Base-by-base conservation (phyloP, 78 protist genomes). In the Dictyostelium discoideum region DNA sequence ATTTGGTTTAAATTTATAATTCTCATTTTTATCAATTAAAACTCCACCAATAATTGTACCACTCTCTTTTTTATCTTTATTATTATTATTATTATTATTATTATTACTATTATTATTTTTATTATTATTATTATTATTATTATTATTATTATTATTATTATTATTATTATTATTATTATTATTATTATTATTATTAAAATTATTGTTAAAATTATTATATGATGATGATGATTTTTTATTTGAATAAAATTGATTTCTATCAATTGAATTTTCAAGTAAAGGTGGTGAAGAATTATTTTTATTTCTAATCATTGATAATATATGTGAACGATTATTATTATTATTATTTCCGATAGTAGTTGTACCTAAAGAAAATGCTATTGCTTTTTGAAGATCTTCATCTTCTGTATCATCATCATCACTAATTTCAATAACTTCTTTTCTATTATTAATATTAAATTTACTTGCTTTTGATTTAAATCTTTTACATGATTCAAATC, bases 391-490 rank as follows among this genome's bases (percentile, higher is more conserved):
- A 44, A 80, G 65, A 7, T 82, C 48, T 82, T 50, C 67, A 82
- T 82, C 86, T 29, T 77, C 83, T 40, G 83, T 29, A 40, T 74
- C 81, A 9, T 77, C 83, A 40, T 77, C 83, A 76, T 76, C 82
- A 76, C 37, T 76, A n/a, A 24, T 67, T 69, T 69, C 77, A 26
- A 24, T 69, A 0, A 60, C 69, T 0, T 60, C 69, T 20, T 60
- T 60, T 6, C 69, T 60, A 60, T 60, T 60, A 60, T 20, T 60
- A 20, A 60, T 60, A 60, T 60, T 60, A 60, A 60, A 60, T 60
- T 1, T 60, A 60, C 26, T 60, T 60, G 18, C 9, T 14, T 60
- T 60, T 60, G 26, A 20, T 60, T 20, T 60, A 2, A 60, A 14
- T 20, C 69, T 60, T 60, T 60, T 60, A 60, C 1, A 20, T 60